Evolutionary conservation across 306 rosid species (phyloP), one percentile per base, ranked within the genome.

Genomic region (Gillenia trifoliata): DNA sequence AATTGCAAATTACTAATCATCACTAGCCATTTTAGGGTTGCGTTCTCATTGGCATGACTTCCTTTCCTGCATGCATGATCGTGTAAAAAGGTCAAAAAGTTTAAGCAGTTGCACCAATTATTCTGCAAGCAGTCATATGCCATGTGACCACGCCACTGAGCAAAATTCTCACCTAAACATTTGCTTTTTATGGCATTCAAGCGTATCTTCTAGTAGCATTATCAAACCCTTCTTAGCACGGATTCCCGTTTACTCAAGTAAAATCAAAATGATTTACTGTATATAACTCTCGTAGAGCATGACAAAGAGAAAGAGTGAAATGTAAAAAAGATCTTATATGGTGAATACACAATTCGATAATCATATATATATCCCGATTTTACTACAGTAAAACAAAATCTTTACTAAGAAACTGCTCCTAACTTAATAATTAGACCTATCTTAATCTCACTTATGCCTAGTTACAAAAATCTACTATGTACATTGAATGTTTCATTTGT

Each of bases 101-200:
- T 3, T 15, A 36, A 71, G 45, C 75, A 36, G 75, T 71, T 71
- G 19, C 28, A 71, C 65, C 65, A 71, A 56, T 56, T 56, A 6
- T 15, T 45, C 52, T 71, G 31, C 52, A 23, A 71, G 36, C 62
- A 50, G 25, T 71, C 75, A 41, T 57, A 34, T n/a, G 23, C 65
- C 75, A 71, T 55, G 34, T 55, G 75, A 55, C 52, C 52, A 13
- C 25, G 16, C 5, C 6, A 34, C 20, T 3, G 8, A 64, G 45
- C 28, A 20, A 15, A 45, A 19, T 33, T 64, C 68, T 64, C 26
- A 64, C 68, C 43, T 64, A 64, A 64, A 64, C 68, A 64, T 17
- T 16, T 62, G 16, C 3, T 62, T 16, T 62, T 30, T 62, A 29
- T 64, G 19, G n/a, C 45, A 10, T 22, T 33, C 43, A 2, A 11